A percentile compares a stretch with the other conserved stretches of the same genome.
These are phyloP conservation scores for Heterobasidion occidentale DNA, from an alignment of 1,284 basidiomycete species.

Conservation along the genomic window DNA sequence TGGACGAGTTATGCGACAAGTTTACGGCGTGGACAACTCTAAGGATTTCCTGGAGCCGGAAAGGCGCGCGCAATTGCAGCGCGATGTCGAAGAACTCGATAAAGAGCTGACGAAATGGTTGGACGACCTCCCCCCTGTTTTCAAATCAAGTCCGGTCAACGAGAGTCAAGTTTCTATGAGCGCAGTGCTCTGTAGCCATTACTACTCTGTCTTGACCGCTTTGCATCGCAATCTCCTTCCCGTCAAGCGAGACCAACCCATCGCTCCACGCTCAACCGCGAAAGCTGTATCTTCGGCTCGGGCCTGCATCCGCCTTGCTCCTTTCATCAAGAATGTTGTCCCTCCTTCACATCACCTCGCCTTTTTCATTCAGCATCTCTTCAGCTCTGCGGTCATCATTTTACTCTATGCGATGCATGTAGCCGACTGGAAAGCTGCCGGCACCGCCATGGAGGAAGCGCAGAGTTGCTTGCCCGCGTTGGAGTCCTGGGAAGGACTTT, in stretches of 20 bases:
- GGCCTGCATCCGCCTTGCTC: constrained; percentile 77
- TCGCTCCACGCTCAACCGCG: constrained; percentile 59
- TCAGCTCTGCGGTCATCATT: constrained; percentile 85
- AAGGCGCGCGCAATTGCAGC: constrained; percentile 64
- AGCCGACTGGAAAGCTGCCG: constrained; percentile 55
- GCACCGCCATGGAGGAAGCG: constrained; percentile 76
- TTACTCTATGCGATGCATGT: constrained; percentile 84
- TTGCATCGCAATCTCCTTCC: constrained; percentile 85
- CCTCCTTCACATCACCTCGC: constrained; percentile 85
- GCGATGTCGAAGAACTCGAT: constrained; percentile 71
- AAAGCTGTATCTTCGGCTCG: constrained; percentile 76
- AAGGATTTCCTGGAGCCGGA: constrained; percentile 69
- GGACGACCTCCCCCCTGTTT: constrained; percentile 62
- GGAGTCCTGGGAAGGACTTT: constrained; percentile 77
- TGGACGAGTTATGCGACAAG: constrained; percentile 73
- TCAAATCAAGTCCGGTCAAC: constrained; percentile 65
- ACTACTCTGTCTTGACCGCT: constrained; percentile 83
- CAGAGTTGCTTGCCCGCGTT: constrained; percentile 66
- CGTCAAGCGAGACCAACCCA: constrained; percentile 58
- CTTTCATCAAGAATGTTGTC: constrained; percentile 78
- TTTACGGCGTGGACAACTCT: constrained; percentile 63
- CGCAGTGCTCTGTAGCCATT: constrained; percentile 83
- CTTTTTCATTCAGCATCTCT: constrained; percentile 87
- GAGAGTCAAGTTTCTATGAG: constrained; percentile 79
- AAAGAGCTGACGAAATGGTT: constrained; percentile 74